Evolutionary conservation across 2,329 filamentous ascomycete species (phyloP).

Genomic region (Lizonia empirigonia): DNA sequence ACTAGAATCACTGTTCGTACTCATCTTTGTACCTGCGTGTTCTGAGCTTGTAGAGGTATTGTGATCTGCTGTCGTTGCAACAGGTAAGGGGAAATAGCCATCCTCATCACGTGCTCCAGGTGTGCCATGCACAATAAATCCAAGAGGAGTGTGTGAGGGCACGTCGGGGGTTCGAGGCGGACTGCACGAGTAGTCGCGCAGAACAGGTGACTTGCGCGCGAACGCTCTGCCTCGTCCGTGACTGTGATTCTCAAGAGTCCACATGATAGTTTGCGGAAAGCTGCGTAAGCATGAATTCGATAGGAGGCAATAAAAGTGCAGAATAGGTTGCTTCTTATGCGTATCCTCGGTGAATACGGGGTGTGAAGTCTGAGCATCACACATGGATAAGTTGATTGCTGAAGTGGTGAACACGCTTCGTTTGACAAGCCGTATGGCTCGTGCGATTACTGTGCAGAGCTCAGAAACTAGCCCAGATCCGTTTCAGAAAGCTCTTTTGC

Average conservation of each 20-base stretch:
- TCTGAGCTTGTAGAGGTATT: neutral
- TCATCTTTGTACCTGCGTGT: neutral
- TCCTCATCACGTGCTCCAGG: neutral
- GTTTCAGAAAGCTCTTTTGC: constrained; percentile 25
- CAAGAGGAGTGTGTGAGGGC: neutral
- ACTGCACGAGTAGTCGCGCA: neutral
- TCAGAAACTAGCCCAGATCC: constrained; percentile 21
- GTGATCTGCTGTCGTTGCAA: neutral
- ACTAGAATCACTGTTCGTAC: too few relatives aligned
- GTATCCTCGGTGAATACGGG: neutral
- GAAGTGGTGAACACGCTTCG: neutral
- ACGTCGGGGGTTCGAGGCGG: neutral
- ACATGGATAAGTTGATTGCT: neutral
- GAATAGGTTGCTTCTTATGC: neutral
- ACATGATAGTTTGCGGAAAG: neutral
- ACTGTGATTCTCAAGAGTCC: neutral
- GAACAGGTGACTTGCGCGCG: neutral
- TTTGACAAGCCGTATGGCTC: neutral
- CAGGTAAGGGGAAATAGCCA: neutral
- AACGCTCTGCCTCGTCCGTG: neutral
- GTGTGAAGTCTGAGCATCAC: neutral
- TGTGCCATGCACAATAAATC: neutral
- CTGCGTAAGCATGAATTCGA: neutral
- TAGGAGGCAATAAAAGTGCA: neutral
- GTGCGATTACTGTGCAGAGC: too few relatives aligned